Evolutionary conservation across 1,139 yeast species (phyloP), one percentile per base, ranked within the genome.

Genomic region (Zygosaccharomyces pseudobailii): DNA sequence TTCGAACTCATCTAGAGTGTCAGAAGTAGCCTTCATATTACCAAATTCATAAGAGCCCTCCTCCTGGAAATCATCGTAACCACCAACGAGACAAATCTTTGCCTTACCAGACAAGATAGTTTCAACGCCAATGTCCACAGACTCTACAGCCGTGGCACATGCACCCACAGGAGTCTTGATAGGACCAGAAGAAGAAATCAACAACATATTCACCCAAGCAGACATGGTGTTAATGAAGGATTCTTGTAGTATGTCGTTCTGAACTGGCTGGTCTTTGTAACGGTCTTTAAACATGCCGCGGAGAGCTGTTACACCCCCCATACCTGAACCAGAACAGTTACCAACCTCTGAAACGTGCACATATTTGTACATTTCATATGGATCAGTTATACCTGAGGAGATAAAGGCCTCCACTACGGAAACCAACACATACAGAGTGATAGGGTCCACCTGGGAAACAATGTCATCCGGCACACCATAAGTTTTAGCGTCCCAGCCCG

Each of bases 81-180:
- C 98, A 79, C 98, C 98, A 62, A 90, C 97, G 66, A 92, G 77
- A 71, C 92, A 89, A 62, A 92, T 81, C 80, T 88, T 89, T 51
- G 98, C 98, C 72, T 90, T 89, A 58, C 96, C 96, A 46, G 88
- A 73, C 62, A 86, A 72, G 62, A 92, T 89, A 46, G 96, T 87
- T 73, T 92, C 98, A 59, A 86, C 81, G 80, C 97, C 98, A 63
- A 80, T 79, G 68, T 92, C 98, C 59, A 94, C 88, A 53, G 98
- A 92, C 75, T 92, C 98, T 55, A 94, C 85, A 50, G 98, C 94
- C 58, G 98, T 92, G 45, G 98, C 98, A 78, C 98, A 92, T 42
- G 98, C 98, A 75, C 96, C 98, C 51, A 92, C 98, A 48, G 98
- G 97, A 27, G 98, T 92, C 79, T 90, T 90, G 70, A 90, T 89